Conservation (phyloP, 2,329 filamentous ascomycete genomes). For the Ceratocystis albifundus region DNA sequence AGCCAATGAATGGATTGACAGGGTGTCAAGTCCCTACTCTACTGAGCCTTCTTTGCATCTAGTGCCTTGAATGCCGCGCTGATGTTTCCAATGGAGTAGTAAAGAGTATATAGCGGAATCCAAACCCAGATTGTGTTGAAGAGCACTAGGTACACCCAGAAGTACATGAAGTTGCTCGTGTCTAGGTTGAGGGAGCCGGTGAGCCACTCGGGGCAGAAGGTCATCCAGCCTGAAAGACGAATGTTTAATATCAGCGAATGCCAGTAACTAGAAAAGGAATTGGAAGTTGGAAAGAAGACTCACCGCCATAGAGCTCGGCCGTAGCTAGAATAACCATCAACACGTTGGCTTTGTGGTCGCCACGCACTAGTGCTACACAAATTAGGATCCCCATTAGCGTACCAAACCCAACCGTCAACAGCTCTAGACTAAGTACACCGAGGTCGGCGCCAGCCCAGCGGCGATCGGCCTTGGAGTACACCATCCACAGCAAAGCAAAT, state of each 20-base stretch:
- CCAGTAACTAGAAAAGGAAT: not conserved
- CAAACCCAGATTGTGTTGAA: constrained; percentile 60
- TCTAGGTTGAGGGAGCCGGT: constrained; percentile 51
- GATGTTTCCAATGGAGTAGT: constrained; percentile 44
- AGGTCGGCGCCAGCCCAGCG: constrained; percentile 54
- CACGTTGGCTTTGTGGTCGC: constrained; percentile 44
- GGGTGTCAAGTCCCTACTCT: not conserved
- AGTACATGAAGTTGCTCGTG: constrained; percentile 55
- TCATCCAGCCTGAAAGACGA: constrained; percentile 49
- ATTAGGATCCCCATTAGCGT: constrained; percentile 49
- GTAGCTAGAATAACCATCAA: constrained; percentile 55
- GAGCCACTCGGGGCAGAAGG: constrained; percentile 59
- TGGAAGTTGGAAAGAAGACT: constrained; percentile 24
- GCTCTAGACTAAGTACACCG: constrained; percentile 52
- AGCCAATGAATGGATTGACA: constrained; percentile 8
- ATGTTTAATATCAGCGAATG: constrained; percentile 4
- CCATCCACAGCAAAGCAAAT: constrained; percentile 55
- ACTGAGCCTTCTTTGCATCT: constrained; percentile 26
- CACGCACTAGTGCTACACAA: constrained; percentile 48
- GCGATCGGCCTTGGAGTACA: constrained; percentile 53
- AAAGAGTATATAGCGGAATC: constrained; percentile 49
- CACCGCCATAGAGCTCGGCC: constrained; percentile 54
- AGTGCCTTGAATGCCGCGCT: constrained; percentile 39
- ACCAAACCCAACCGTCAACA: constrained; percentile 52
- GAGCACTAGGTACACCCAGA: constrained; percentile 56